These are phyloP conservation scores for Flaveria sonorensis DNA, from an alignment of 129 eudicot genomes.

Conservation along the genomic window DNA sequence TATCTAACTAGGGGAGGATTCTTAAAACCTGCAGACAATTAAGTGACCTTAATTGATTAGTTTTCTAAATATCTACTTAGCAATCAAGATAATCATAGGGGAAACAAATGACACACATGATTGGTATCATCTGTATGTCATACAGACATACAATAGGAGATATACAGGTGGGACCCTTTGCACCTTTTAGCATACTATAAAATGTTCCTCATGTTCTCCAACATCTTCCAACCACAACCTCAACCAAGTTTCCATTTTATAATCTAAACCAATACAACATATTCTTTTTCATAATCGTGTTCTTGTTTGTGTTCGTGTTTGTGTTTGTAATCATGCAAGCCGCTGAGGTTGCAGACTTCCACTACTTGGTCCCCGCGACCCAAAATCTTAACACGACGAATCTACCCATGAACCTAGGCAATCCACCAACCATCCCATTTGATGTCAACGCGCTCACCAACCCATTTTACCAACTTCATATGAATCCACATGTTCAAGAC, in stretches of 20 bases:
- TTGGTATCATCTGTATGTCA: constrained; percentile 23
- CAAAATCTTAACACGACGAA: constrained; percentile 49
- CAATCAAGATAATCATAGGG: constrained; percentile 10
- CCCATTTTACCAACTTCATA: constrained; percentile 60
- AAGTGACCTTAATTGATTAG: constrained; percentile 13
- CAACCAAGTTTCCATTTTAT: constrained; percentile 22
- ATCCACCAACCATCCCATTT: constrained; percentile 40
- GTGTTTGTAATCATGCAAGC: constrained; percentile 64
- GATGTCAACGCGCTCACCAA: constrained; percentile 40
- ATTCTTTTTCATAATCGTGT: neutral
- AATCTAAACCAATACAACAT: constrained; percentile 18
- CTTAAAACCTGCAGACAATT: constrained; percentile 23
- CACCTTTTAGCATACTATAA: constrained; percentile 70
- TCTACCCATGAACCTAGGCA: constrained; percentile 43
- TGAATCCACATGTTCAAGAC: constrained; percentile 60
- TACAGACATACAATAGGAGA: constrained; percentile 22
- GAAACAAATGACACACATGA: constrained; percentile 5
- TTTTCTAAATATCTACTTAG: constrained; percentile 12
- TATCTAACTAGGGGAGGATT: constrained; percentile 7
- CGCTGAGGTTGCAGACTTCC: constrained; percentile 54
- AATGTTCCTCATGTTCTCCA: constrained; percentile 52
- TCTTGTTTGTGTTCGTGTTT: neutral
- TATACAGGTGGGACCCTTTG: constrained; percentile 47
- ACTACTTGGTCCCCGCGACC: constrained; percentile 56
- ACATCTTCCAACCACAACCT: constrained; percentile 49